Evolutionary conservation across 1,284 basidiomycete species (phyloP), one percentile per base, ranked within the genome.

Genomic region (Cystobasidiaceae sp.): DNA sequence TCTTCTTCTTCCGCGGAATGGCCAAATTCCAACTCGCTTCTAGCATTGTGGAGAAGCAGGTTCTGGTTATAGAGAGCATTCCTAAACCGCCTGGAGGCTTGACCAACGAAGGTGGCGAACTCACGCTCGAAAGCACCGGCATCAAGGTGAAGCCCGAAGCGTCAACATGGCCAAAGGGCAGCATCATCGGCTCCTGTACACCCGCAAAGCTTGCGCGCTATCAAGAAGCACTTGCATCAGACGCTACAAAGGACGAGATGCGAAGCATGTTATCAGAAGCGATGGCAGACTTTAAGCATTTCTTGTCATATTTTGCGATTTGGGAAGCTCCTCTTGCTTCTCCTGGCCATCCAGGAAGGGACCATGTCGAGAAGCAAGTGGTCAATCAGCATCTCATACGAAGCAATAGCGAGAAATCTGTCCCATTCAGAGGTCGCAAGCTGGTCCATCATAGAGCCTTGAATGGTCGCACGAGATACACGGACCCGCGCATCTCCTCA

Each of bases 1-100:
- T 87, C n/a, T 77, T 89, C 27, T 91, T 91, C 77, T 79, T 89
- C 28, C 84, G 89, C 49, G 89, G 86, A 2, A 84, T 87, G 4
- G 83, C 88, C 1, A 85, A 88, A 74, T 80, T 90, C 2, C 86
- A 88, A 69, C 85, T 89, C 44, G 87, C 86, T 0, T 78, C 88
- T 5, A 80, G 81, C 73, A 77, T 88, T 37, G 85, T 90, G 68
- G 89, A 91, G 75, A 78, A 80, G 21, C 83, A 84, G 0, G 81
- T 87, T 2, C 77, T 90, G 67, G 77, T 80, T 62, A 78, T 90
- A 21, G 89, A 91, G 73, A 83, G 81, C 6, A 79, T 90, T 28
- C 75, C 77, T 54, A 87, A 85, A 71, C 77, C 78, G 0, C 78
- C 55, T 6, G 64, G 64, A 4, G 69, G 69, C 79, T 43, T 80